Evolutionary conservation across 2,329 filamentous ascomycete species (phyloP).

Genomic region (Neofusicoccum parvum): DNA sequence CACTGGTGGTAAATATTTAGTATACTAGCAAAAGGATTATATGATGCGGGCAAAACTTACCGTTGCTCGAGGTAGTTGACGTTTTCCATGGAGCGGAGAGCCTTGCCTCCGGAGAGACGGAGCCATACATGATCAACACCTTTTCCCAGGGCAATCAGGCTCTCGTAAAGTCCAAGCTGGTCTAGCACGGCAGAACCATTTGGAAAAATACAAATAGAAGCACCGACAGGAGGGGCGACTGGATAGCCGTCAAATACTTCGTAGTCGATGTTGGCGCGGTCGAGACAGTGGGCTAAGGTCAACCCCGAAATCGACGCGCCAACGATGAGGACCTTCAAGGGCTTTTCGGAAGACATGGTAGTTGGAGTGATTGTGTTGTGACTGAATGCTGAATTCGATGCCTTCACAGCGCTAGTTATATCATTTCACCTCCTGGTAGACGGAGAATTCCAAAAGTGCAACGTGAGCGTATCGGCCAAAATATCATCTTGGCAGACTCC

Average conservation of each 20-base stretch:
- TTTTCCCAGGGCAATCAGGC: neutral
- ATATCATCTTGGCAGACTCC: neutral
- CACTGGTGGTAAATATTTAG: neutral
- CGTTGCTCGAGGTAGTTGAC: neutral
- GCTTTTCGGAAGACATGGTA: neutral
- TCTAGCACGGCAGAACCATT: slow-evolving; percentile 1
- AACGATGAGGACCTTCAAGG: slow-evolving; percentile 7
- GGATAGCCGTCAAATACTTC: neutral
- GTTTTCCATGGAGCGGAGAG: neutral
- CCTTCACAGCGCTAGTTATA: neutral
- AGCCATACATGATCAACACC: neutral
- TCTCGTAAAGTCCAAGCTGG: slow-evolving; percentile 5
- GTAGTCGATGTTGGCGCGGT: neutral
- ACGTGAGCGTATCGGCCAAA: neutral
- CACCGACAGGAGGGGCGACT: neutral
- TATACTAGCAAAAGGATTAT: neutral
- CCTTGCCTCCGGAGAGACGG: neutral
- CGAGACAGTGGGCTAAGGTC: slow-evolving; percentile 9
- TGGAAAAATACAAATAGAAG: neutral
- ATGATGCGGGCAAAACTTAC: neutral
- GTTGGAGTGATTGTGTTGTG: neutral
- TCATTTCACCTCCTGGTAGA: neutral
- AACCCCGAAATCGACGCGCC: slow-evolving; percentile 1
- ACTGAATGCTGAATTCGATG: neutral
- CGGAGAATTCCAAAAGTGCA: neutral